A percentile compares a stretch with the other conserved stretches of the same genome.
phyloP scores from a whole-genome alignment of 169 alveolate species.

The Plasmodium fragile region DNA sequence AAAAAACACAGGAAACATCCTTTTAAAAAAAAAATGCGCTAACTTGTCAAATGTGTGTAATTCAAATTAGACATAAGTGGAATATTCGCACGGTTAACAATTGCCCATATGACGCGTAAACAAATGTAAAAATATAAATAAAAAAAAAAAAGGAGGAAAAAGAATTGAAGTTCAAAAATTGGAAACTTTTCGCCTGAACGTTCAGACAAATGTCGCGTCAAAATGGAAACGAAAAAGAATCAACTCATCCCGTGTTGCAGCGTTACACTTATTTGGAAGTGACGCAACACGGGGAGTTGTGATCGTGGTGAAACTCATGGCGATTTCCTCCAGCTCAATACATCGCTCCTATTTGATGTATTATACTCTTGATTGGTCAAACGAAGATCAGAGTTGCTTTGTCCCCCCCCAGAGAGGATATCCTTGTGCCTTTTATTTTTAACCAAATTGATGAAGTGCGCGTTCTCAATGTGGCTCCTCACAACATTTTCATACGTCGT shows the following conservation, averaged over 20 bases:
- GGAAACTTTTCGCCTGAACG: not conserved
- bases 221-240: not conserved
- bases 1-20: not conserved
- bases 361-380: not conserved
- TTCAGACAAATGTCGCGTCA: not conserved
- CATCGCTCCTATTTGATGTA: not conserved
- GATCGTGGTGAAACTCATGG: not conserved
- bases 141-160: not conserved
- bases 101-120: not conserved
- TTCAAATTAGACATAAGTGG: conserved; percentile 15
- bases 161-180: not conserved
- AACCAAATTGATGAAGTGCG: not conserved
- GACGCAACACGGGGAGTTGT: not conserved
- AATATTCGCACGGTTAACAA: not conserved
- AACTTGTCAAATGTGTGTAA: not conserved
- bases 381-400: not conserved
- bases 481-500: conserved; percentile 5
- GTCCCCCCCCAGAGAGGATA: not conserved
- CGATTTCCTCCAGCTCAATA: not conserved
- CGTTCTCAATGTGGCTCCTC: not conserved
- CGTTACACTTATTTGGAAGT: not conserved
- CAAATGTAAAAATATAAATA: not conserved
- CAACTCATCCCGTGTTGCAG: not conserved
- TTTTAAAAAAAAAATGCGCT: not conserved
- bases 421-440: not conserved